Evolutionary conservation across 2,329 filamentous ascomycete species (phyloP).

Genomic region (Nectriaceae sp.): DNA sequence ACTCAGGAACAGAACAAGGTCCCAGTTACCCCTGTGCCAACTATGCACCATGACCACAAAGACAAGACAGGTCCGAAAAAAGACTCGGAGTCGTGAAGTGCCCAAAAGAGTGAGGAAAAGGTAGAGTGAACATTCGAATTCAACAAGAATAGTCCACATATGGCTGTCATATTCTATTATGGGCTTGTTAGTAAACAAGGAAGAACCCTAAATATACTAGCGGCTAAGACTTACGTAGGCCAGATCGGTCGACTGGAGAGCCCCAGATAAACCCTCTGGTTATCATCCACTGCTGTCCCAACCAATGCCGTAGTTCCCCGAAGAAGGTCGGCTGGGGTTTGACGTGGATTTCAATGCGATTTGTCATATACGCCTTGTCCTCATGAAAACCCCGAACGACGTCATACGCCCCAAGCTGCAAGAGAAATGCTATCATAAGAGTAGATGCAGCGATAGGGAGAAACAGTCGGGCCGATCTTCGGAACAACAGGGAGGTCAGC

Average conservation of each 20-base stretch:
- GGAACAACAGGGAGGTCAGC: conserved; percentile 50
- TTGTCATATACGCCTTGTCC: conserved; percentile 43
- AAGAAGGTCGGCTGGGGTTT: conserved; percentile 33
- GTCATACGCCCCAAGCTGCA: conserved; percentile 47
- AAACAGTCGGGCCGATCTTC: conserved; percentile 51
- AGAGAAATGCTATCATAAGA: conserved; percentile 42
- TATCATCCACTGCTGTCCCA: conserved; percentile 36
- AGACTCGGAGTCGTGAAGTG: conserved; percentile 44
- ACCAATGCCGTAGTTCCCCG: conserved; percentile 48
- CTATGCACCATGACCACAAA: conserved; percentile 41
- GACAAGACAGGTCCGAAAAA: conserved; percentile 41
- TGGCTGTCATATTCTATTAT: conserved; percentile 55
- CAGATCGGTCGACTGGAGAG: conserved; percentile 36
- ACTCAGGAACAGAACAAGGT: conserved; percentile 52
- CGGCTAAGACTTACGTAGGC: conserved; percentile 26
- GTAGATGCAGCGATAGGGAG: conserved; percentile 50
- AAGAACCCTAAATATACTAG: not conserved
- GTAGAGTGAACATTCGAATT: conserved; percentile 56
- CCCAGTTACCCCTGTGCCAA: conserved; percentile 50
- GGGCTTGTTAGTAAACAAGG: conserved; percentile 18
- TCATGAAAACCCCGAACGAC: conserved; percentile 44
- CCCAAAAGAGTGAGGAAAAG: conserved; percentile 54
- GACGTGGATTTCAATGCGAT: conserved; percentile 48
- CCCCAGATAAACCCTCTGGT: not conserved
- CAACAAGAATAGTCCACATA: conserved; percentile 61